phyloP scores from a whole-genome alignment of 306 rosid genomes.

The Boehmeria nivea region DNA sequence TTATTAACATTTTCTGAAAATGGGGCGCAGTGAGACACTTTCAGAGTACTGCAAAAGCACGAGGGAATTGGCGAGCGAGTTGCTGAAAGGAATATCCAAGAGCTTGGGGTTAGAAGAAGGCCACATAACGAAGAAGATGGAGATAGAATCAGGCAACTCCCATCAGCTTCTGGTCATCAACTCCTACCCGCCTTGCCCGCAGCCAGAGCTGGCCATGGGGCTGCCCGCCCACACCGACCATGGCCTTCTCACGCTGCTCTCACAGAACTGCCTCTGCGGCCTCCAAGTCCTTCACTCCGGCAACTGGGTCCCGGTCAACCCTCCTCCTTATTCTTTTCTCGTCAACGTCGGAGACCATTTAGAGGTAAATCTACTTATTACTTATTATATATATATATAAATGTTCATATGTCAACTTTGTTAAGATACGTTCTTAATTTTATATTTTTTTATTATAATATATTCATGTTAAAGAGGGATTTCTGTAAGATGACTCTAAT shows the following conservation, averaged over 20 bases:
- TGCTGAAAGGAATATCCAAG: constrained; percentile 44
- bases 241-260: constrained; percentile 42
- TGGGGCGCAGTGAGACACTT: constrained; percentile 27
- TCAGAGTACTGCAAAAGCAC: constrained; percentile 26
- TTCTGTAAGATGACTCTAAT: too few species aligned
- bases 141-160: constrained; percentile 13
- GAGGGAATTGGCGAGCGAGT: constrained; percentile 27
- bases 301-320: constrained; percentile 38
- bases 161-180: constrained; percentile 34
- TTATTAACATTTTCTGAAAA: neutral
- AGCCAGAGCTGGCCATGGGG: constrained; percentile 47
- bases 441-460: neutral
- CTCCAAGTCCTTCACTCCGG: constrained; percentile 43
- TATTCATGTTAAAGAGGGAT: too few species aligned
- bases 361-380: constrained; percentile 45
- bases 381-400: too few species aligned
- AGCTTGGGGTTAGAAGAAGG: constrained; percentile 38
- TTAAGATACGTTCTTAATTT: too few species aligned
- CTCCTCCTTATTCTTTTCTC: constrained; percentile 47
- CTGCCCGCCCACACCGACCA: constrained; percentile 55
- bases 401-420: too few species aligned
- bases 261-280: constrained; percentile 39
- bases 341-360: constrained; percentile 48
- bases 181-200: constrained; percentile 57
- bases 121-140: constrained; percentile 25